These are phyloP conservation scores for Russula olivacea DNA, from an alignment of 768 basidiomycete genomes.

Conservation along the genomic window DNA sequence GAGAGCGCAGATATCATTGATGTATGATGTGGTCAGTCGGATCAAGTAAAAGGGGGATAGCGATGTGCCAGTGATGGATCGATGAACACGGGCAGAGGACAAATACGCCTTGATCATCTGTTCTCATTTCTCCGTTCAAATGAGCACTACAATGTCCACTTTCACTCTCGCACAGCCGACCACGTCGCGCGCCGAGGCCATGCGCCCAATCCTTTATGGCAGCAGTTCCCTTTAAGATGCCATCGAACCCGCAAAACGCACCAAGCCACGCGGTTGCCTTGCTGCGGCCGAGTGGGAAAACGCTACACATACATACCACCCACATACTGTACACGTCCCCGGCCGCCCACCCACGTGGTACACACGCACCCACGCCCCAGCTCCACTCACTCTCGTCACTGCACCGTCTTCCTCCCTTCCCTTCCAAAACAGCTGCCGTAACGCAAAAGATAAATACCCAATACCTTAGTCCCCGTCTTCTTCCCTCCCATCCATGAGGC, in stretches of 20 bases:
- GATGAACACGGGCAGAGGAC: background rate
- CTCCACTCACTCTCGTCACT: background rate
- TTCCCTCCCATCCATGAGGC: background rate
- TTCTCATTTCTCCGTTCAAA: background rate
- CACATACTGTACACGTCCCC: too few relatives aligned
- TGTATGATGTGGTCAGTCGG: constrained; percentile 5
- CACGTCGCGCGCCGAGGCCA: background rate
- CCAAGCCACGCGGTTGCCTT: constrained; percentile 18
- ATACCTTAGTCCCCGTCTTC: background rate
- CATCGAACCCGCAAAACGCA: background rate
- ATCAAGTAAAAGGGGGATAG: background rate
- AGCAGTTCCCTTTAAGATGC: background rate
- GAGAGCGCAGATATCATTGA: background rate
- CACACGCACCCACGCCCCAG: background rate
- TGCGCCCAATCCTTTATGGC: background rate
- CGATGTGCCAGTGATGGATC: background rate
- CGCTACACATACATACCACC: too few relatives aligned
- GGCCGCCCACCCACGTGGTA: background rate
- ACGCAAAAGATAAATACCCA: constrained; percentile 3
- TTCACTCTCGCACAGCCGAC: background rate
- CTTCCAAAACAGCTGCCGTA: background rate
- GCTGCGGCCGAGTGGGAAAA: constrained; percentile 7
- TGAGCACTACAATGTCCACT: background rate
- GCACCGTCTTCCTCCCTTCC: background rate
- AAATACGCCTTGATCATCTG: too few relatives aligned